Base-by-base conservation (phyloP, 768 basidiomycete genomes). In the Tricholoma hemisulphureum region DNA sequence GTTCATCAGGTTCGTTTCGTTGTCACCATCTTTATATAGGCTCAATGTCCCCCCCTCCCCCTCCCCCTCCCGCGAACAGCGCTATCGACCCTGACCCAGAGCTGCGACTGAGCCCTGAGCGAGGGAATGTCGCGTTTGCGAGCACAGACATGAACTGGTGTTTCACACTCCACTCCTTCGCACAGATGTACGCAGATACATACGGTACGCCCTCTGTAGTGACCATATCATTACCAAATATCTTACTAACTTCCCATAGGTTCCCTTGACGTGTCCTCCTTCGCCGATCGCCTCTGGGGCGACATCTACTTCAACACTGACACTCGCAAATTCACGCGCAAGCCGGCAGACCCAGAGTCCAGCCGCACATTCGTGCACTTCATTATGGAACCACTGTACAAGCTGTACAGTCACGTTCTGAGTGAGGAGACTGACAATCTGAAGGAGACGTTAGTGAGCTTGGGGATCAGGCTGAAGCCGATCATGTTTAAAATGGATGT, bases 401-500 rank as follows among this genome's bases (percentile, higher is more conserved):
- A 98, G 76, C 81, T 99, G 28, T 98, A 99, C 73, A 93, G 91
- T 59, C 83, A 95, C 69, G 96, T 98, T 4, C 77, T 99, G 39
- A 95, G 95, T 67, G 91, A 96, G 72, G 94, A 98, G 63, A 89
- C 91, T 0, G 95, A 93, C n/a, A 80, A 81, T 29, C 82, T 99
- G 32, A 89, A 87, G 69, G 80, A 79, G 57, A 99, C 96, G 3
- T 77, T 99, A 46, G 76, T 75, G 9, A 77, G 81, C 9, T 80
- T 99, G 31, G 85, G 86, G 2, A 98, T 99, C 66, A 78, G 84
- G 37, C 77, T 99, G 62, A 97, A 95, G 74, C 89, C 95, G 0
- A 80, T 94, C 29, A 89, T 93, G 84, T 99, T 89, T 82, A 98
- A 98, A 79, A 98, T 99, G 93, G 97, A 99, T 69, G 95, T 95